Base-by-base conservation (phyloP, 2,329 filamentous ascomycete species). In the Ophiostoma populinum region DNA sequence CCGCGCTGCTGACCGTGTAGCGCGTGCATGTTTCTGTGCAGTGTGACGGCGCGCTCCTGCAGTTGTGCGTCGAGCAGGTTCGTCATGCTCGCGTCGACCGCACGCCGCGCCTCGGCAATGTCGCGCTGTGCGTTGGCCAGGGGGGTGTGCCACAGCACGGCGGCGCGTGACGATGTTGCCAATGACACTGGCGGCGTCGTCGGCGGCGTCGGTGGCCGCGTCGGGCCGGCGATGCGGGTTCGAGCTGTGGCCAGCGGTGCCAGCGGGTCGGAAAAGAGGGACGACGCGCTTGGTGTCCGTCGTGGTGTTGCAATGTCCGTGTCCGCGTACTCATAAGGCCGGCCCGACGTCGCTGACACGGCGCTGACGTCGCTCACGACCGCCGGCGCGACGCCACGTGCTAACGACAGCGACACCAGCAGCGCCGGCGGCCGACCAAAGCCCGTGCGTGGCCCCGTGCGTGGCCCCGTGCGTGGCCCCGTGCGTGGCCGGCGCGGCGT, bases 61-160 rank as follows among this genome's bases (percentile, higher is more conserved):
- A 86, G 67, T 48, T 78, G 67, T 30, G 63, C 57, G 57, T 83
- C 76, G 44, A 85, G 63, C 46, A 75, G 68, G 51, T 78, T 75
- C 47, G 75, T 75, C 35, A 85, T 65, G 31, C 66, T 67, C 16
- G 71, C 72, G 22, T 74, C 59, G 35, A 77, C 59, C 7, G 68
- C 70, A 20, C 58, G 53, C 42, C 71, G 69, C 25, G 72, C 70
- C 48, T 73, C 64, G 32, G 61, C 53, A 15, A 73, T 59, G 47
- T 65, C 59, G 6, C 56, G 56, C 47, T 61, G 56, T 34, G 61
- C 55, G 34, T 57, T 9, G 10, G n/a, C n/a, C n/a, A n/a, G n/a
- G n/a, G n/a, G n/a, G n/a, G n/a, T n/a, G n/a, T n/a, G n/a, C n/a
- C n/a, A n/a, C n/a, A n/a, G n/a, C n/a, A n/a, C n/a, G n/a, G n/a